Base-by-base conservation (phyloP, 2,329 filamentous ascomycete species). In the Cercospora sp. region DNA sequence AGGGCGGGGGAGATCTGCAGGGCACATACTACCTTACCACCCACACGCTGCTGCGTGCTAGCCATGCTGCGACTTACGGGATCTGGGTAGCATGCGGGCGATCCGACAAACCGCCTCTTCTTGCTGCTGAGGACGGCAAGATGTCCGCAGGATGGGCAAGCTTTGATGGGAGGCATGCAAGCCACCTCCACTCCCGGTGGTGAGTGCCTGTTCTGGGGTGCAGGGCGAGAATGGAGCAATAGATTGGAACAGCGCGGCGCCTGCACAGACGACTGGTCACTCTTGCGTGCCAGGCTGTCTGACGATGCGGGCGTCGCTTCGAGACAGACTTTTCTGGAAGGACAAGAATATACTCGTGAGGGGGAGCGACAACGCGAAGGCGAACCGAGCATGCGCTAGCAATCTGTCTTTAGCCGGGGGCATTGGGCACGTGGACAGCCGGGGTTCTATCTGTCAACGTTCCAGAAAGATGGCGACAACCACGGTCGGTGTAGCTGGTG, bases 301-400 rank as follows among this genome's bases (percentile, higher is more conserved):
- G 40, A 20, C 53, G 16, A 58, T 64, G 63, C 64, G 65, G 64
- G 36, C 68, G 66, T 64, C 26, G 61, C 60, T 42, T 61, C 23
- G 53, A n/a, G 58, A 64, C 57, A 57, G 28, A 45, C 59, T 66
- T 53, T 63, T 68, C 64, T 71, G 64, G 66, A 71, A 71, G 61
- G 16, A 67, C 66, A 45, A 64, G 26, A 58, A 58, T 31, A 59
- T 33, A 31, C 28, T 31, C 1, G 31, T 59, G 62, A 59, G 51
- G 62, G 62, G 62, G 51, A 60, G 16, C 40, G 31, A 55, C 20
- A 57, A 33, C 16, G 23, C 36, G 58, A 23, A n/a, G 45, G 51
- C 55, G 45, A 60, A 53, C n/a, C 51, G 18, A 58, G 51, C 28
- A 33, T 26, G 45, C 48, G 48, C 61, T 63, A 63, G 61, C 42